Base-by-base conservation (phyloP, 2,329 filamentous ascomycete genomes). In the Botrytis pseudocinerea region DNA sequence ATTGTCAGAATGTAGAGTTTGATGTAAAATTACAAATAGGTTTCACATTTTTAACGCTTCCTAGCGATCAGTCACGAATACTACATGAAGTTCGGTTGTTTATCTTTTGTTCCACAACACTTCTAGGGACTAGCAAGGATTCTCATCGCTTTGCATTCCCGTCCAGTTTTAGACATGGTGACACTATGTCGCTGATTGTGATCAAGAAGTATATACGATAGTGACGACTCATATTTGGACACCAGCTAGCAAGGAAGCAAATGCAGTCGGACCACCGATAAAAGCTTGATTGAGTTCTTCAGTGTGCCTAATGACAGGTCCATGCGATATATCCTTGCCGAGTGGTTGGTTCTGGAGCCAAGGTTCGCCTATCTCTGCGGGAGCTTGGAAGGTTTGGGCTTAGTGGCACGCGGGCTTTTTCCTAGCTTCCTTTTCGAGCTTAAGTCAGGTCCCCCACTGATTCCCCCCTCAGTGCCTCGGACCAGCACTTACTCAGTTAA, bases 361-460 rank as follows among this genome's bases (percentile, higher is more conserved):
- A 57, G 35, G 20, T 69, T 70, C 69, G 69, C 60, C 32, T 71
- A 71, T 71, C 69, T 65, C 18, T 25, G 32, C 9, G 22, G 32
- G 42, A 28, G 16, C 48, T 38, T 32, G 28, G 14, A 32, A 44
- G 12, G n/a, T 35, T 46, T 25, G 38, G 25, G n/a, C 38, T 28
- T 42, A 42, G 25, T 42, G 48, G 46, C 16, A 66, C 28, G 40
- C 28, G 38, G 46, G 28, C 20, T 6, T 14, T 70, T 70, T 66
- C 40, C 69, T 64, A 71, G 70, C 70, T 71, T 64, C 70, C 70
- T n/a, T 35, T 71, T 71, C n/a, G 28, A 66, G 70, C 38, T 38
- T 71, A 38, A 66, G 8, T 57, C 28, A 59, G 61, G 44, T 42
- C 46, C 59, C 38, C 35, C 38, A 35, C 6, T 42, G 32, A 32